These are phyloP conservation scores for Venturia nashicola DNA, from an alignment of 2,329 filamentous ascomycete species.

Conservation along the genomic window DNA sequence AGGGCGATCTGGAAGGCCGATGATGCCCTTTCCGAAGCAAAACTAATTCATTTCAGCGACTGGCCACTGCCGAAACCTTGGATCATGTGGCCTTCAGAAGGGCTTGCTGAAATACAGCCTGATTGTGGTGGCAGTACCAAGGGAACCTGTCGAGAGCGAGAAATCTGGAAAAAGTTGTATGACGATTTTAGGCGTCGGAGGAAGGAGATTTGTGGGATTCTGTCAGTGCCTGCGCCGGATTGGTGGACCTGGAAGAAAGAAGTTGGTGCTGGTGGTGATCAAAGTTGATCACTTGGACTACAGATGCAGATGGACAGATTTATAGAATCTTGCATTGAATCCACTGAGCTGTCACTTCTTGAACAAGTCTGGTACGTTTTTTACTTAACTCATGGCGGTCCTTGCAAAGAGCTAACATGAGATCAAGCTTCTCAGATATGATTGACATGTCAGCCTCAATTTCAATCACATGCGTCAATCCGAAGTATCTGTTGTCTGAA, in stretches of 20 bases:
- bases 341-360: background rate
- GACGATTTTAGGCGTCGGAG: constrained; percentile 30
- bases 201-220: constrained; percentile 26
- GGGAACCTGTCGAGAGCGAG: constrained; percentile 24
- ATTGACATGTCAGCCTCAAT: background rate
- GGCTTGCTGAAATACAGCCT: constrained; percentile 31
- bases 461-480: background rate
- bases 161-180: constrained; percentile 33
- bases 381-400: background rate
- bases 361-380: background rate
- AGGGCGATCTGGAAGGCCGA: constrained; percentile 48
- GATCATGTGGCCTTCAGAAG: constrained; percentile 34
- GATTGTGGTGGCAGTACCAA: constrained; percentile 25
- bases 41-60: constrained; percentile 59
- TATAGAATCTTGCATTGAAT: background rate
- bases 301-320: background rate
- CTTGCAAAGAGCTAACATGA: background rate
- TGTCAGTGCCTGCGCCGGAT: constrained; percentile 26
- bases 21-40: constrained; percentile 44
- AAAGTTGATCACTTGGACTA: background rate
- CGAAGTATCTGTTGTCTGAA: background rate
- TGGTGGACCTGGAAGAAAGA: constrained; percentile 17
- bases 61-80: constrained; percentile 59
- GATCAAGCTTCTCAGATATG: background rate
- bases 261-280: constrained; percentile 5